Evolutionary conservation across 2,329 filamentous ascomycete species (phyloP), one percentile per base, ranked within the genome.

Genomic region (Cladophialophora psammophila): DNA sequence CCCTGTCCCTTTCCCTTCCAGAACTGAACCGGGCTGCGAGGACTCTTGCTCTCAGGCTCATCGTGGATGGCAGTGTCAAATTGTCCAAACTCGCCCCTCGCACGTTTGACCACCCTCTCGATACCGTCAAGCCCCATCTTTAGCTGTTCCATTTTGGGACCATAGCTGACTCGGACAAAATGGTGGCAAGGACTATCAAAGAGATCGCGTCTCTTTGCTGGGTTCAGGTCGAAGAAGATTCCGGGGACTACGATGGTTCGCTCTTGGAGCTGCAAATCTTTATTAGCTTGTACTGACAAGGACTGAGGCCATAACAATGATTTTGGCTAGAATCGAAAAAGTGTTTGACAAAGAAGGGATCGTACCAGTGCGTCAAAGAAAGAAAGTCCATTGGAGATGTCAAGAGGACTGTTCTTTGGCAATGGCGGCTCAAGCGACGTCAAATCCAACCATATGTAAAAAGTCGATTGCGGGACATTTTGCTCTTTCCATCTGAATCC

Each of bases 201-300:
- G 73, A 98, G 80, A 79, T 98, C 94, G 77, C 94, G 86, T 71
- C 94, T 87, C 78, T 93, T 91, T 40, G 91, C 90, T 3, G 94
- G 94, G 82, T 98, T 98, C 71, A 98, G 81, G 76, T 98, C 94
- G 78, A 98, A 98, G 86, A 98, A 98, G 79, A 98, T 98, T 67
- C 94, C 94, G 0, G 94, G 94, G 4, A 98, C 94, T 18, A 97
- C 93, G 76, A 97, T 97, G 72, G 96, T 92, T 85, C 96, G 96
- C 84, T 97, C 93, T 75, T 91, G 88, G 53, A 98, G 83, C 45
- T 50, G 45, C 20, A 9, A 20, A 13, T 26, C 10, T 50, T 26
- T 5, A 18, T 50, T 31, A 50, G 45, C 45, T 20, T 26, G 18
- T 50, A 31, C 18, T 0, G 5, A 13, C 18, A 5, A 50, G 45